Base-by-base conservation (phyloP, 2,329 filamentous ascomycete genomes). In the Nemania serpens region DNA sequence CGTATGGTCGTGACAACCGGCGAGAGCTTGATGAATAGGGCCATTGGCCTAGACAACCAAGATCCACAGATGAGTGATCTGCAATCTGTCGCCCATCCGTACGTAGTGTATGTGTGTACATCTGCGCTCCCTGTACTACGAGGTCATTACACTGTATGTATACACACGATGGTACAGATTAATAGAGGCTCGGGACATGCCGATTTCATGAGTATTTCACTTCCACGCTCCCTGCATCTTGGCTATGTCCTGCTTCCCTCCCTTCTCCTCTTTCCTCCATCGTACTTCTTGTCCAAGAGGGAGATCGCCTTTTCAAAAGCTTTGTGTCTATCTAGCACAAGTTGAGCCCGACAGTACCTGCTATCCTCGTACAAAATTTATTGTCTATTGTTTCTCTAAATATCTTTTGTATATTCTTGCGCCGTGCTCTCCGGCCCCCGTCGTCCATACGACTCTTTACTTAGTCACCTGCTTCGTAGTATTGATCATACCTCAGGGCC, bases 1-100 rank as follows among this genome's bases (percentile, higher is more conserved):
- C 47, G 43, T 25, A 22, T 41, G 47, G 42, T 61, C 13, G 50
- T 45, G 54, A 54, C 52, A 62, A 55, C 57, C 55, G 56, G 50
- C 50, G 20, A 60, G 29, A 49, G 42, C 45, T 29, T 18, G 41
- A 48, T 46, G 36, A 42, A 51, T 37, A 55, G 20, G 42, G 46
- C 34, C 46, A 58, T 52, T 58, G 62, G 59, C 63, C 63, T 63
- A 71, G 68, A 72, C 51, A 67, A 69, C 66, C 58, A 59, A 66
- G 70, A 64, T 70, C 69, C 67, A 70, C 66, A 68, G 59, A 68
- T 69, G 66, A 69, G 62, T 70, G 70, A 73, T 72, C 67, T 70
- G 63, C 69, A 59, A 53, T 45, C 29, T 45, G 22, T 57, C n/a
- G 29, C 13, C 47, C 18, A 22, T 63, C 66, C 65, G 67, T 70